Percentiles rank a stretch among this genome's conserved stretches.
phyloP scores from a whole-genome alignment of 78 protist species.

The Emiliania huxleyi region DNA sequence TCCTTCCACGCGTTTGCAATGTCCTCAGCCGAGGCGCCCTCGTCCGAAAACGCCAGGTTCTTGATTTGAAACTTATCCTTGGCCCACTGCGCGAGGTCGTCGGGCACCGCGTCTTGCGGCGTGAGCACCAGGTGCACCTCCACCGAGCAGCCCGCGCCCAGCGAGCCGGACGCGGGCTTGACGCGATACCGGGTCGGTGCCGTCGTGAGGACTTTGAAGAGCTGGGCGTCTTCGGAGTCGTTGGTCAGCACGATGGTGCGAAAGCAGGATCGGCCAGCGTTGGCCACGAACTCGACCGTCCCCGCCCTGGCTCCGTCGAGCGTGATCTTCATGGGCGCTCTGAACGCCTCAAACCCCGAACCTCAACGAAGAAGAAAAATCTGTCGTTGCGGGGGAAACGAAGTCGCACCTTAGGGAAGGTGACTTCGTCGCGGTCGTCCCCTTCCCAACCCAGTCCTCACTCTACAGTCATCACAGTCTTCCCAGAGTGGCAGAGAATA shows the following conservation, averaged over 20 bases:
- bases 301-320: no score
- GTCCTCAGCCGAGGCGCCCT: neutral
- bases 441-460: no score
- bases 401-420: no score
- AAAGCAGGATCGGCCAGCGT: neutral
- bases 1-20: neutral
- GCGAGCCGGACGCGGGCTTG: neutral
- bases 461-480: no score
- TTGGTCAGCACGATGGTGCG: neutral
- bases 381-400: no score
- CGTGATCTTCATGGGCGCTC: no score
- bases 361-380: no score
- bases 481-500: no score
- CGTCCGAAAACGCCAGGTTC: neutral
- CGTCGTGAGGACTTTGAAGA: neutral
- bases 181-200: neutral
- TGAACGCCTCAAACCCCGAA: no score
- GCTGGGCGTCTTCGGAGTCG: neutral
- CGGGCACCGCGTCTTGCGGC: neutral
- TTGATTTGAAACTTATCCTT: neutral
- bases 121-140: neutral
- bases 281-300: neutral
- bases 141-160: neutral
- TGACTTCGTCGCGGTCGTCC: no score
- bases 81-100: neutral